A percentile compares a stretch with the other conserved stretches of the same genome.
These are phyloP conservation scores for Leishmania gerbilli DNA, from an alignment of 208 protist species.

Conservation along the genomic window DNA sequence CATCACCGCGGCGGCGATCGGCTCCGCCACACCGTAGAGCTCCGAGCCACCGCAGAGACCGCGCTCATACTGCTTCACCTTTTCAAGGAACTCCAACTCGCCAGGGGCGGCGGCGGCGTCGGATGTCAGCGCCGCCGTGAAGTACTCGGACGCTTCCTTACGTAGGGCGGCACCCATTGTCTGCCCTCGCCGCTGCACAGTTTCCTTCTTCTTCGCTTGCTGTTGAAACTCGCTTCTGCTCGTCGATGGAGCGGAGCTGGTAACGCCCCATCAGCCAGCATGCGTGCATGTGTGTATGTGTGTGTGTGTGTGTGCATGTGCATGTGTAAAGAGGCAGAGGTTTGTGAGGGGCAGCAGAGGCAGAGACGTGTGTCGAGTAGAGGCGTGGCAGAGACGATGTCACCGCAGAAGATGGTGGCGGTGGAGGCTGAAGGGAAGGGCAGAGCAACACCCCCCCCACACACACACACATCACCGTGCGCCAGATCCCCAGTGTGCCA, in stretches of 20 bases:
- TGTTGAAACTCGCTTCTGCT: neutral
- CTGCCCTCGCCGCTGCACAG: neutral
- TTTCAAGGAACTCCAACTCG: conserved; percentile 33
- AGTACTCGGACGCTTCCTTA: conserved; percentile 66
- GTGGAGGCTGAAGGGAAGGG: neutral
- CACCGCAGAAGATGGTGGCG: neutral
- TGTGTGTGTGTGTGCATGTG: neutral
- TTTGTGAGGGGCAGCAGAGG: neutral
- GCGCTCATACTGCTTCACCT: conserved; percentile 36
- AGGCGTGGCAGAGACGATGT: neutral
- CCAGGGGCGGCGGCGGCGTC: conserved; percentile 26
- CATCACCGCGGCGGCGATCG: conserved; percentile 43
- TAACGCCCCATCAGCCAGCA: neutral
- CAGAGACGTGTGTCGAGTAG: neutral
- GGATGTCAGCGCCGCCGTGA: conserved; percentile 29
- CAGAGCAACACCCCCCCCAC: neutral
- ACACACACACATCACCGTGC: no score
- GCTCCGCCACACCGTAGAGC: conserved; percentile 40
- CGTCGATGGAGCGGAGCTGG: no score
- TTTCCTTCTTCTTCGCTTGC: neutral
- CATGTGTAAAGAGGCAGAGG: neutral
- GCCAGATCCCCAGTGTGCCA: neutral
- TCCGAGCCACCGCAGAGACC: conserved; percentile 56
- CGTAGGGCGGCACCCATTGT: conserved; percentile 44
- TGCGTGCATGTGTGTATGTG: neutral